Conservation (phyloP, 2,329 filamentous ascomycete species). For the Stemphylium vesicarium region DNA sequence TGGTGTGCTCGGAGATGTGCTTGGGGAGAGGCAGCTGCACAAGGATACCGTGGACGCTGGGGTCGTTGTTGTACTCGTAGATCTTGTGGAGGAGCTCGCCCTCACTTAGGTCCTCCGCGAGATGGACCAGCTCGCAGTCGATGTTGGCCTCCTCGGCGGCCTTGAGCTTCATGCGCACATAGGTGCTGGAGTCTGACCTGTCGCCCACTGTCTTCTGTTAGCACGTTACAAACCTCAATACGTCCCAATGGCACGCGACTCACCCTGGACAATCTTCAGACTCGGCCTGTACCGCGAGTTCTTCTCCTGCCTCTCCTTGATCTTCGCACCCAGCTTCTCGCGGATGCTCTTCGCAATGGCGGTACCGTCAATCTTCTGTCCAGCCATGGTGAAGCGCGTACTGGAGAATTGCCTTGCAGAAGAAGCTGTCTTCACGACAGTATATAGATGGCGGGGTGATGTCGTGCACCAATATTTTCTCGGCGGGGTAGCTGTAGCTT, state of each 20-base stretch:
- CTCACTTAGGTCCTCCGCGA: slow-evolving; percentile 81
- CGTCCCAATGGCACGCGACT: slow-evolving; percentile 33
- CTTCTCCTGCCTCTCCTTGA: slow-evolving; percentile 77
- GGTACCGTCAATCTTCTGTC: slow-evolving; percentile 92
- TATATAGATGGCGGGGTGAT: slow-evolving; percentile 28
- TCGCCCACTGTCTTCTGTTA: slow-evolving; percentile 72
- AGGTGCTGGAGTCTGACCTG: slow-evolving; percentile 91
- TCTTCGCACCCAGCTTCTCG: slow-evolving; percentile 78
- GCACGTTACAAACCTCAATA: background rate
- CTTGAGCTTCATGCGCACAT: slow-evolving; percentile 99
- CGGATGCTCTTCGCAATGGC: slow-evolving; percentile 93
- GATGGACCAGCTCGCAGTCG: slow-evolving; percentile 82
- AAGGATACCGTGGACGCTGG: slow-evolving; percentile 85
- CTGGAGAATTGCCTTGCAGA: slow-evolving; percentile 53
- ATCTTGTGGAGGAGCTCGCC: slow-evolving; percentile 85
- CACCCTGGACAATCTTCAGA: slow-evolving; percentile 94
- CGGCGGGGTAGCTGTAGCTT: slow-evolving; percentile 41
- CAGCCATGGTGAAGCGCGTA: slow-evolving; percentile 73
- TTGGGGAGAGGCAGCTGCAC: slow-evolving; percentile 91
- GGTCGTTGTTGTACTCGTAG: slow-evolving; percentile 82
- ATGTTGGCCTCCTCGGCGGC: slow-evolving; percentile 95
- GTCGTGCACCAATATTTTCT: slow-evolving; percentile 34
- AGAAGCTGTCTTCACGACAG: slow-evolving; percentile 14
- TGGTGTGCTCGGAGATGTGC: slow-evolving; percentile 85
- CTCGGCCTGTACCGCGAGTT: slow-evolving; percentile 90